These are phyloP conservation scores for Amanita pseudoporphyria DNA, from an alignment of 768 basidiomycete species.

Conservation along the genomic window DNA sequence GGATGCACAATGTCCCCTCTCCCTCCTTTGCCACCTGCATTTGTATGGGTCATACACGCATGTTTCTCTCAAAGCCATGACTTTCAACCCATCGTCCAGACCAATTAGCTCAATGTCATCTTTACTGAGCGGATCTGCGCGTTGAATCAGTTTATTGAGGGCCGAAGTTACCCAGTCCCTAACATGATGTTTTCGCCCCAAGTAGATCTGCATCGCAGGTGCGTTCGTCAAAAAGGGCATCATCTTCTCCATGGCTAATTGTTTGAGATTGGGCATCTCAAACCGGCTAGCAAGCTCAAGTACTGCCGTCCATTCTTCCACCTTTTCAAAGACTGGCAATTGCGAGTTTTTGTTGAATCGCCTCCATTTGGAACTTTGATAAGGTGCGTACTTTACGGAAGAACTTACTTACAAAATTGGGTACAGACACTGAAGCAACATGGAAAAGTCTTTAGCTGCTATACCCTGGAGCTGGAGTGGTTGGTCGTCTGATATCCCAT, in stretches of 20 bases:
- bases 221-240: background rate
- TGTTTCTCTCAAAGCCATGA: background rate
- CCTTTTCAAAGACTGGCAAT: background rate
- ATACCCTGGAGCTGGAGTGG: slow-evolving; percentile 18
- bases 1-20: background rate
- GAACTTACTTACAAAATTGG: slow-evolving; percentile 14
- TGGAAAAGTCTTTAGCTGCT: slow-evolving; percentile 15
- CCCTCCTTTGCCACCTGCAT: background rate
- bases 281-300: slow-evolving; percentile 23
- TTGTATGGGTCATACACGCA: background rate
- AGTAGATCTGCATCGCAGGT: background rate
- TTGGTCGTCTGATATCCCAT: slow-evolving; percentile 15
- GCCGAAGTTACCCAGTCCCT: slow-evolving; percentile 2
- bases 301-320: slow-evolving; percentile 20
- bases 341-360: background rate
- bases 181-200: background rate
- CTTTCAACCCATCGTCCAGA: slow-evolving; percentile 2
- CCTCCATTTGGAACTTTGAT: background rate
- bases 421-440: slow-evolving; percentile 18
- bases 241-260: slow-evolving; percentile 18
- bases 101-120: slow-evolving; percentile 2
- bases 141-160: background rate
- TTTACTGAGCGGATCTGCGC: background rate
- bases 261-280: slow-evolving; percentile 15
- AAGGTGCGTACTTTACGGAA: background rate